Evolutionary conservation across 2,329 filamentous ascomycete species (phyloP), one percentile per base, ranked within the genome.

Genomic region (Raffaelea arxii): DNA sequence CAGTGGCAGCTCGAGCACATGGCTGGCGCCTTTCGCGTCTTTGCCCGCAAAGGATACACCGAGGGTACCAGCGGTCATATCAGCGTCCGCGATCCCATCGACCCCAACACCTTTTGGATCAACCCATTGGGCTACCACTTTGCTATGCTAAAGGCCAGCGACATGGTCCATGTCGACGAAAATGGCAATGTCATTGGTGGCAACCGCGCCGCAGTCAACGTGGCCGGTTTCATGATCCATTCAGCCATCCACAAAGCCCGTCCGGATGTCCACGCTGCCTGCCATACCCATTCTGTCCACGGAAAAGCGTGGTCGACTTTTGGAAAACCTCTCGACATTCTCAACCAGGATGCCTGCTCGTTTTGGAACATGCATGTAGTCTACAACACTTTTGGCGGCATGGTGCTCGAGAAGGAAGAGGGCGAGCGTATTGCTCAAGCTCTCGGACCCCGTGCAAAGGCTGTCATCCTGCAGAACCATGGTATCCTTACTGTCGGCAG

Each of bases 221-320:
- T 77, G 3, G 81, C 82, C 0, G 82, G 81, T 0, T 86, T 85
- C 55, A 61, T 82, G 46, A 86, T 87, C 52, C 83, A 86, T 62
- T 71, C 70, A 18, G 81, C 80, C 4, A 68, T 86, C 16, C 76
- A 84, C 62, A 78, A 77, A 60, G 78, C 78, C 1, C 67, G 82
- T 11, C 75, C 76, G 18, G 74, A 84, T 55, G 76, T 81, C 16
- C 70, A 79, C 53, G 81, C 83, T 2, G 77, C 82, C 10, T 85
- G 81, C 56, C 83, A 87, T 56, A 75, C 75, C 3, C 83, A 87
- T 56, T 76, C 74, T 19, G 69, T 71, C 35, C 69, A 77, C 10
- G 83, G 82, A 2, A 80, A 83, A 51, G 80, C 82, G 0, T 86
- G 80, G 76, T 77, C 72, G 25, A 67, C 71, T 1, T 86, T 86